Conservation (phyloP, 73 alveolate species). For the Urostyla sp. region DNA sequence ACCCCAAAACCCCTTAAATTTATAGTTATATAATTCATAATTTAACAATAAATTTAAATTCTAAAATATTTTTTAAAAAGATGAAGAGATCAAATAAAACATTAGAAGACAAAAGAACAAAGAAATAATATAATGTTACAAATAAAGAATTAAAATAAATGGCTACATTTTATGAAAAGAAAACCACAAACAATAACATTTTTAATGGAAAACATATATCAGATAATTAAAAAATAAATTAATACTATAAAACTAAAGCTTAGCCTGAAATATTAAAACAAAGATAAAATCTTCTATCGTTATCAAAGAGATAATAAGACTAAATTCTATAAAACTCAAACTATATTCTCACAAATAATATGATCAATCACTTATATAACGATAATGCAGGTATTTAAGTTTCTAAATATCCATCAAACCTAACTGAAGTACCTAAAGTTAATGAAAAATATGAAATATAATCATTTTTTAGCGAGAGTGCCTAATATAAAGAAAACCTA, state of each 20-base stretch:
- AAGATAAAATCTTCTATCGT: not conserved
- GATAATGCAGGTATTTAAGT: constrained; percentile 46
- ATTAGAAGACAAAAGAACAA: no score
- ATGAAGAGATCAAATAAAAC: no score
- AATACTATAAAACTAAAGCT: constrained; percentile 40
- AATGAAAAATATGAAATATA: constrained; percentile 41
- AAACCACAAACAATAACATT: constrained; percentile 7
- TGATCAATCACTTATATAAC: constrained; percentile 38
- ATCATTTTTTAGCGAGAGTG: constrained; percentile 19
- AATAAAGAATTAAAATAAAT: not conserved
- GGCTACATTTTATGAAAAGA: constrained; percentile 16
- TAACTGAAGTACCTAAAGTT: constrained; percentile 46
- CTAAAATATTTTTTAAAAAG: no score
- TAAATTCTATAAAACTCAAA: not conserved
- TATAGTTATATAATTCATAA: no score
- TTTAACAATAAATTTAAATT: no score
- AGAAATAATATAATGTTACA: no score
- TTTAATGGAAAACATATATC: constrained; percentile 47
- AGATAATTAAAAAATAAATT: constrained; percentile 11
- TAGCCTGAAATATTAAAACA: constrained; percentile 12
- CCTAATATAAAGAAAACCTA: not conserved
- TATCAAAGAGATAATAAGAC: constrained; percentile 12
- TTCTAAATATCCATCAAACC: constrained; percentile 25
- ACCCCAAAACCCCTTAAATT: no score
- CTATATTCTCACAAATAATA: constrained; percentile 13